Evolutionary conservation across 2,329 filamentous ascomycete species (phyloP).

Genomic region (Calonectria henricotiae): DNA sequence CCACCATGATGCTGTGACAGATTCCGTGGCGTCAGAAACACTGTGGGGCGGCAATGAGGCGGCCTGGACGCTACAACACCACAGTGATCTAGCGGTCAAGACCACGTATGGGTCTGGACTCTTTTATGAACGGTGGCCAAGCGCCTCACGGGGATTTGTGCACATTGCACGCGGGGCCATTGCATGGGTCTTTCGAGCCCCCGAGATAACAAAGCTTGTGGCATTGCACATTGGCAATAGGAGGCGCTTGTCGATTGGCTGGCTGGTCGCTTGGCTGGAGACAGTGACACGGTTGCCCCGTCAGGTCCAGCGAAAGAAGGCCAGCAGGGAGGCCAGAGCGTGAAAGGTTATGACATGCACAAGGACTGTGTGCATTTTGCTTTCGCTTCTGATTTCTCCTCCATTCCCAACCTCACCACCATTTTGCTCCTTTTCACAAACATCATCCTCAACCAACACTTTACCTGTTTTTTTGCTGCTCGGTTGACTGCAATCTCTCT

Average conservation of each 20-base stretch:
- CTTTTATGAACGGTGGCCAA: slow-evolving; percentile 31
- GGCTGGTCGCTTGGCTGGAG: slow-evolving; percentile 36
- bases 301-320: slow-evolving; percentile 53
- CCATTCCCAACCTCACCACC: slow-evolving; percentile 49
- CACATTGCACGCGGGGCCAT: slow-evolving; percentile 24
- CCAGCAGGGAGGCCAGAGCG: slow-evolving; percentile 49
- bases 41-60: slow-evolving; percentile 30
- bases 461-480: slow-evolving; percentile 25
- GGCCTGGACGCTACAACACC: slow-evolving; percentile 34
- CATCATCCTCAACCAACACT: slow-evolving; percentile 8
- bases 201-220: slow-evolving; percentile 37
- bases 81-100: slow-evolving; percentile 30
- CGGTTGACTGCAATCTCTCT: neutral
- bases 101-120: slow-evolving; percentile 24
- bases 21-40: neutral
- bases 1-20: neutral
- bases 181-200: slow-evolving; percentile 35
- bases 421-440: slow-evolving; percentile 30
- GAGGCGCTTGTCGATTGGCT: slow-evolving; percentile 46
- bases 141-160: slow-evolving; percentile 37
- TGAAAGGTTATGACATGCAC: slow-evolving; percentile 47
- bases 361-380: slow-evolving; percentile 44
- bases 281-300: slow-evolving; percentile 54
- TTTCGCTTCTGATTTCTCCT: slow-evolving; percentile 41
- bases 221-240: slow-evolving; percentile 42